Percentiles rank a stretch among this genome's conserved stretches.
Conservation (phyloP, 768 basidiomycete genomes). For the Tubosaeta sp. region DNA sequence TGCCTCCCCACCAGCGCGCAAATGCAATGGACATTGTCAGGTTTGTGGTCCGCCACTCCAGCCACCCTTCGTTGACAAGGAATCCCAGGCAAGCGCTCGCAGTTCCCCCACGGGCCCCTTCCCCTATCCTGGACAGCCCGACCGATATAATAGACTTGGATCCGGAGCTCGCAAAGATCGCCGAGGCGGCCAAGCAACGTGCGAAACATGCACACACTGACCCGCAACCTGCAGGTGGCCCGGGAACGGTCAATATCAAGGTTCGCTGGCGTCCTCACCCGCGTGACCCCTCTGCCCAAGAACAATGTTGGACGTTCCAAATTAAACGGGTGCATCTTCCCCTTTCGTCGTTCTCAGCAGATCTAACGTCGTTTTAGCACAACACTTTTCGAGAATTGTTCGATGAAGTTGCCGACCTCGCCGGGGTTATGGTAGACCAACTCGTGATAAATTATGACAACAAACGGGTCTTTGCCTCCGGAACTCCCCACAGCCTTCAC, state of each 20-base stretch:
- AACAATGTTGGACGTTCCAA: constrained; percentile 46
- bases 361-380: constrained; percentile 36
- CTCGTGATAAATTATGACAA: constrained; percentile 60
- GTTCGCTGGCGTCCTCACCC: constrained; percentile 71
- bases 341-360: background rate
- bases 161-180: constrained; percentile 61
- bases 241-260: constrained; percentile 42
- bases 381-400: constrained; percentile 64
- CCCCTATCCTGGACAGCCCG: constrained; percentile 48
- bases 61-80: constrained; percentile 3
- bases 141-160: constrained; percentile 48
- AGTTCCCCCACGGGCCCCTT: constrained; percentile 37
- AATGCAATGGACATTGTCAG: constrained; percentile 57
- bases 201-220: constrained; percentile 21
- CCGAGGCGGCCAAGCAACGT: constrained; percentile 34
- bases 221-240: constrained; percentile 29
- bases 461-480: constrained; percentile 63
- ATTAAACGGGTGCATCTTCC: constrained; percentile 51
- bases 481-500: constrained; percentile 59
- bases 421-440: constrained; percentile 43
- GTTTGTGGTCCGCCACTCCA: constrained; percentile 34
- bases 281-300: constrained; percentile 36
- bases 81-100: constrained; percentile 46
- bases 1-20: constrained; percentile 51
- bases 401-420: constrained; percentile 61